phyloP scores from a whole-genome alignment of 148 eudicot genomes.

The Cornus kousa region DNA sequence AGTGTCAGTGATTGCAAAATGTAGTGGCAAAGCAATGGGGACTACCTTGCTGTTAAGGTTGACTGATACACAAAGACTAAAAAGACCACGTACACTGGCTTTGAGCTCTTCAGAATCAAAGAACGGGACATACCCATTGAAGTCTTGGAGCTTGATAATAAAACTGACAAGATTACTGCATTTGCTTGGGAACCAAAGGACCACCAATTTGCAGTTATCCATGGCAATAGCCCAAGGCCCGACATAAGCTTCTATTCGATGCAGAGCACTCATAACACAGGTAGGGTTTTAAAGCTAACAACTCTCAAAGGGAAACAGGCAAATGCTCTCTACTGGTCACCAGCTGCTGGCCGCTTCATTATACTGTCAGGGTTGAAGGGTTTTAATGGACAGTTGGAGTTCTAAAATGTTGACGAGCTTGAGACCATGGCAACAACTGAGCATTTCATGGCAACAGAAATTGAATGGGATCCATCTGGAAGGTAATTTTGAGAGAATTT shows the following conservation, averaged over 20 bases:
- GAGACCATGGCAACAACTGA: constrained; percentile 83
- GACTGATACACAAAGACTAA: constrained; percentile 80
- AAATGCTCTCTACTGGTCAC: constrained; percentile 88
- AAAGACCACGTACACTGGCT: constrained; percentile 82
- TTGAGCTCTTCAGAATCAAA: constrained; percentile 82
- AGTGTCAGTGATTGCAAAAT: constrained; percentile 87
- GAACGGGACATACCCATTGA: constrained; percentile 85
- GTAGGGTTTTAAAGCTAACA: constrained; percentile 65
- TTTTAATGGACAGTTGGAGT: constrained; percentile 80
- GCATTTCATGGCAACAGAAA: constrained; percentile 71
- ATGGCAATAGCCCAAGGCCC: constrained; percentile 75
- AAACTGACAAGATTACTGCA: constrained; percentile 74
- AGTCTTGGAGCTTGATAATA: constrained; percentile 78
- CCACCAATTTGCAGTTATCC: constrained; percentile 80
- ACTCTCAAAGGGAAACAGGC: constrained; percentile 77
- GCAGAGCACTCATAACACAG: constrained; percentile 51
- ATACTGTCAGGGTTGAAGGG: constrained; percentile 77
- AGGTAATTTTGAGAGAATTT: constrained; percentile 39
- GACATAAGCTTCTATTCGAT: constrained; percentile 77
- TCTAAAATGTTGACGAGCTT: constrained; percentile 82
- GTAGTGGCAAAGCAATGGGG: constrained; percentile 93
- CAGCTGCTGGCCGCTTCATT: constrained; percentile 59
- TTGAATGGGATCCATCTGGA: constrained; percentile 93
- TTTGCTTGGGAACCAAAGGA: constrained; percentile 97
- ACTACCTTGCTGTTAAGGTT: constrained; percentile 76